Conservation (phyloP, 2,329 filamentous ascomycete genomes). For the Apiospora pterosperma region DNA sequence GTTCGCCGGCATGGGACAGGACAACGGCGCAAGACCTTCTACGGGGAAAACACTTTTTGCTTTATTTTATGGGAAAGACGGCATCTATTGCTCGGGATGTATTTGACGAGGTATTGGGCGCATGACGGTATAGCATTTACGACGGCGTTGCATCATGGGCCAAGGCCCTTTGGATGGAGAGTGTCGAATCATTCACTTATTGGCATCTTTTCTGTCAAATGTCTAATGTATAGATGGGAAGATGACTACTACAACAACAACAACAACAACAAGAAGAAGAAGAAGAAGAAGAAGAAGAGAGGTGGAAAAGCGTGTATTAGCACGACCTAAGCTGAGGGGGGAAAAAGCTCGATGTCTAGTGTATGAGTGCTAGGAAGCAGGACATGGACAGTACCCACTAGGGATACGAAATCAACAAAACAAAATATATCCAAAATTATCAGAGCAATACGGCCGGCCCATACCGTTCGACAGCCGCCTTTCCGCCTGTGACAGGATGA, state of each 20-base stretch:
- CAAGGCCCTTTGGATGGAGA: neutral
- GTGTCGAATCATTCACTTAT: neutral
- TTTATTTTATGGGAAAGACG: neutral
- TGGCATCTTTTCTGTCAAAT: constrained; percentile 5
- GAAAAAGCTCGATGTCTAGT: neutral
- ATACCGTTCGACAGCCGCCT: neutral
- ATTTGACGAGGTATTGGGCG: constrained; percentile 3
- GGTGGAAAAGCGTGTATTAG: neutral
- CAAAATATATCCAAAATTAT: neutral
- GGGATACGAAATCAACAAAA: neutral
- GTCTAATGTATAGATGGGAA: constrained; percentile 7
- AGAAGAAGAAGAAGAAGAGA: neutral
- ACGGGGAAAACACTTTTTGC: neutral
- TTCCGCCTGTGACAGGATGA: neutral
- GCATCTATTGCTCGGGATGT: neutral
- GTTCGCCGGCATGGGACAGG: neutral
- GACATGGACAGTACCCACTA: neutral
- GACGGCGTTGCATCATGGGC: constrained; percentile 3
- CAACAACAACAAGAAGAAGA: neutral
- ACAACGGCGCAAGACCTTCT: constrained; percentile 4
- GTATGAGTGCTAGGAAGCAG: neutral
- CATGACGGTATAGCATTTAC: constrained; percentile 3
- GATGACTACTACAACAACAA: too few species aligned
- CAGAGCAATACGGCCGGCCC: neutral
- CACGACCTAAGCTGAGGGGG: neutral